Percentiles rank a stretch among this genome's conserved stretches.
phyloP scores from a whole-genome alignment of 2,329 filamentous ascomycete genomes.

The Aspergillus chevalieri region DNA sequence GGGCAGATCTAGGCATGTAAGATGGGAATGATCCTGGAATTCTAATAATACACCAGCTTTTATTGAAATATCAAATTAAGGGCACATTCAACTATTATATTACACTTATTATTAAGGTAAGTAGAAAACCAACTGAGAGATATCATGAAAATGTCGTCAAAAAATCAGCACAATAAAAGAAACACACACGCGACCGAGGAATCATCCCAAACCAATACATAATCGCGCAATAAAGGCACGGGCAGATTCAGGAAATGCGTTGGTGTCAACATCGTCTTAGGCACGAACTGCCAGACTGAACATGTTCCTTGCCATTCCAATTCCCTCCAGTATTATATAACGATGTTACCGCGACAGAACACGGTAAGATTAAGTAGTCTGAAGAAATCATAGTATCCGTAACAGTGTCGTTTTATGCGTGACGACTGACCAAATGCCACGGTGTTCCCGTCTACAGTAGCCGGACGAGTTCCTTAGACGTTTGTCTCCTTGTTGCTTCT shows the following conservation, averaged over 20 bases:
- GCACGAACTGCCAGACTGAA: neutral
- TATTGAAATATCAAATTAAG: no score
- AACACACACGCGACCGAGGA: neutral
- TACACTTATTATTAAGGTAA: neutral
- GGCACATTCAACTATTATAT: neutral
- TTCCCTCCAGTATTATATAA: neutral
- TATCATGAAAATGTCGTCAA: neutral
- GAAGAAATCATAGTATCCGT: neutral
- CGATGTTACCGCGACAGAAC: neutral
- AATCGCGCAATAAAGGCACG: neutral
- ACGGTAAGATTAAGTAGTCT: neutral
- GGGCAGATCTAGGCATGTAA: no score
- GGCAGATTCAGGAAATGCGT: neutral
- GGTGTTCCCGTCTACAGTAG: neutral
- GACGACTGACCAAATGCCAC: neutral
- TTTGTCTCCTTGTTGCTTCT: constrained; percentile 3
- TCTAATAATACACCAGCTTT: no score
- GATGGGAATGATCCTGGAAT: no score
- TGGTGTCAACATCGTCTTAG: neutral
- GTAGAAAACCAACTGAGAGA: neutral
- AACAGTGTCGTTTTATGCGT: neutral
- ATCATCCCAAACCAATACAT: neutral
- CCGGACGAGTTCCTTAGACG: neutral
- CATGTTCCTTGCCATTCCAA: neutral
- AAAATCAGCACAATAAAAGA: neutral